Evolutionary conservation across 2,329 filamentous ascomycete species (phyloP), one percentile per base, ranked within the genome.

Genomic region (Byssochlamys sp.): DNA sequence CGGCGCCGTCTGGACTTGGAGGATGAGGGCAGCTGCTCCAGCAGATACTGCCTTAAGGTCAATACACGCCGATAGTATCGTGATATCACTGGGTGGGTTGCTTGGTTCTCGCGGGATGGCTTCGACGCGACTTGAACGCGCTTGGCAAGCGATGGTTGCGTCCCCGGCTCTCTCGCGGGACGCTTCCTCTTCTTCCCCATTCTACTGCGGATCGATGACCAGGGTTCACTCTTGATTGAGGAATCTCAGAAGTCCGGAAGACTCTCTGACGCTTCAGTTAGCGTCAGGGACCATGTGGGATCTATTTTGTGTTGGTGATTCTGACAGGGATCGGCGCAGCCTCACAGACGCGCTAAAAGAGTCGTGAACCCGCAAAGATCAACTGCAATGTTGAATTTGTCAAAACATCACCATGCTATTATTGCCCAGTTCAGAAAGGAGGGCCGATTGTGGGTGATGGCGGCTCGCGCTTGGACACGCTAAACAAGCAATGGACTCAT

Each of bases 1-100:
- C 71, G 76, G 39, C 78, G 76, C 49, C 75, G 76, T 51, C 79
- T 75, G 55, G 72, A 71, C 59, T 75, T 87, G 4, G 89, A 92
- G 10, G 83, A 79, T n/a, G 71, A 63, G 0, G 89, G 87, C 10
- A 95, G 80, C 59, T 78, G 82, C 24, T 77, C 76, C 53, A 91
- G 75, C 45, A 91, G 75, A 74, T 90, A 89, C 58, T 87, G 79
- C 65, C 90, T 84, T 58, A 96, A 76, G 0, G 85, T 85, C 57
- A 83, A 71, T 11, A 91, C 80, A 52, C 79, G 73, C 6, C 80
- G 73, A 72, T 91, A 95, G 73, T 86, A 88, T 60, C 81, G 80
- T 52, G 78, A 79, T 57, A 95, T 78, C 33, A 94, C 80, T 56
- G 84, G 82, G 67, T 90, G 85, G 61, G 57, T 53, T 35, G 45